phyloP scores from a whole-genome alignment of 441 rosid species.

The Dalechampia spathulata region DNA sequence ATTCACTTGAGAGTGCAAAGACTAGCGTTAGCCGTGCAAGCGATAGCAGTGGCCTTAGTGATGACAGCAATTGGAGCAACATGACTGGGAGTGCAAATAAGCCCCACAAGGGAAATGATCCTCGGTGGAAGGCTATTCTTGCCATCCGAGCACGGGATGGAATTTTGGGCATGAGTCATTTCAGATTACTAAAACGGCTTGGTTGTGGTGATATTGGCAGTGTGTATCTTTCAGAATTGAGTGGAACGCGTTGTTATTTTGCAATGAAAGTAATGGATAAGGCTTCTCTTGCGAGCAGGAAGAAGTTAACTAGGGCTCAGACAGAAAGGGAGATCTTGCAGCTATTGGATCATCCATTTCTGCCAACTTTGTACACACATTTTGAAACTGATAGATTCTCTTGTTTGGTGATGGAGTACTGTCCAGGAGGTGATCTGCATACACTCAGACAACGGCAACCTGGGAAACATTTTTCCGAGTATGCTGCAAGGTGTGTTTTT shows the following conservation, averaged over 20 bases:
- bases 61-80: constrained; percentile 97
- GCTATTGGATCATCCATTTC: constrained; percentile 89
- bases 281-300: constrained; percentile 88
- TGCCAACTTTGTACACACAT: constrained; percentile 90
- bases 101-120: constrained; percentile 97
- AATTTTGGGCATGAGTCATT: constrained; percentile 84
- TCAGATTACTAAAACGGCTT: constrained; percentile 78
- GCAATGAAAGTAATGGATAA: constrained; percentile 99
- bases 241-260: constrained; percentile 80
- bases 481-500: constrained; percentile 82
- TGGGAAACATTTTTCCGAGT: constrained; percentile 87
- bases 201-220: constrained; percentile 99
- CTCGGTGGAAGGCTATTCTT: constrained; percentile 92
- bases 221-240: constrained; percentile 84
- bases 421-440: constrained; percentile 98
- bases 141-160: constrained; percentile 84
- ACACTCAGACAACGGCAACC: constrained; percentile 90
- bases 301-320: constrained; percentile 89
- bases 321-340: constrained; percentile 96
- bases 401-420: constrained; percentile 92
- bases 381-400: constrained; percentile 93
- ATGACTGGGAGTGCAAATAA: constrained; percentile 74
- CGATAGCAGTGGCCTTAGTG: constrained; percentile 88
- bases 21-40: constrained; percentile 88
- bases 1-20: constrained; percentile 87